These are phyloP conservation scores for Wolfiporia cocos DNA, from an alignment of 1,284 basidiomycete species.

Conservation along the genomic window DNA sequence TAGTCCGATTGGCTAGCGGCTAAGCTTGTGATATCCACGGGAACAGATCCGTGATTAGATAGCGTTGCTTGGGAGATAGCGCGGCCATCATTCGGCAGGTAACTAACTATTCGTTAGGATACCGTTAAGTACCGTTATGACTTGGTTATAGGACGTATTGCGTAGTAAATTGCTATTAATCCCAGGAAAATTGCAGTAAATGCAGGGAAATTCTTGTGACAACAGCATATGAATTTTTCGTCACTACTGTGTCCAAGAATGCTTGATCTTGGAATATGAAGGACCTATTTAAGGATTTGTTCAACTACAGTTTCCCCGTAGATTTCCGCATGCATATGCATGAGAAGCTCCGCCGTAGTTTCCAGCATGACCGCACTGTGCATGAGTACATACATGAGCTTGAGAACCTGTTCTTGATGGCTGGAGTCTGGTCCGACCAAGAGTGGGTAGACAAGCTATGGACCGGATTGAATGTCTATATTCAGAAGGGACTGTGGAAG, in stretches of 20 bases:
- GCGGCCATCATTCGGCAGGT: too few species aligned
- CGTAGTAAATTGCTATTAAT: too few species aligned
- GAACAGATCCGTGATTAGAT: too few species aligned
- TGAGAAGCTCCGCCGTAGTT: neutral
- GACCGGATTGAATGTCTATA: constrained; percentile 1
- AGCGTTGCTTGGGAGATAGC: too few species aligned
- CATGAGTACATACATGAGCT: constrained; percentile 10
- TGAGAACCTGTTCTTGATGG: constrained; percentile 1
- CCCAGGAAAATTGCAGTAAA: too few species aligned
- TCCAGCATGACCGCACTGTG: constrained; percentile 3
- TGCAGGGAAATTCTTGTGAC: too few species aligned
- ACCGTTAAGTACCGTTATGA: too few species aligned
- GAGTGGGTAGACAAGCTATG: constrained; percentile 7
- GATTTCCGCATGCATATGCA: constrained; percentile 1
- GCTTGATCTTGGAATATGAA: neutral
- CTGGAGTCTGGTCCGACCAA: constrained; percentile 2
- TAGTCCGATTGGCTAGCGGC: too few species aligned
- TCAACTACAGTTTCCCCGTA: constrained; percentile 7
- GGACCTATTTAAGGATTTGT: constrained; percentile 3
- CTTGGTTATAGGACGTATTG: too few species aligned
- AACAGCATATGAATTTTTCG: constrained; percentile 1
- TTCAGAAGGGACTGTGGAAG: constrained; percentile 7
- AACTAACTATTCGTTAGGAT: too few species aligned
- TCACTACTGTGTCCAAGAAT: neutral
- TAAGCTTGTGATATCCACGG: too few species aligned